phyloP scores from a whole-genome alignment of 1,139 yeast species.

The Yamadazyma taylorii region DNA sequence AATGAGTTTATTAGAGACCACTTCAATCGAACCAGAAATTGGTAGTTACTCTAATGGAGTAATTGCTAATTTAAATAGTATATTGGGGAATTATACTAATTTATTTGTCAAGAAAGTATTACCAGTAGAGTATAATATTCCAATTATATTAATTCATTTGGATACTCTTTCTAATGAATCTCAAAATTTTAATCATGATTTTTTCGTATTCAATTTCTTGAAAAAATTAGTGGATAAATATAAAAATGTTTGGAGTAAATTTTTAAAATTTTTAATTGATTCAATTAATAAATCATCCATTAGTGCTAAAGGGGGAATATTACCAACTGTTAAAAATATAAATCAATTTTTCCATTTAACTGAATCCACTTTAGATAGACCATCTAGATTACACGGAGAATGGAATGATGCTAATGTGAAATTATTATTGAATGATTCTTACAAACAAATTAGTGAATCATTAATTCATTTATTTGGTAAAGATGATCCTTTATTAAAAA shows the following conservation, averaged over 20 bases:
- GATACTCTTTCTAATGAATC: slow-evolving; percentile 41
- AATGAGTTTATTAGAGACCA: slow-evolving; percentile 27
- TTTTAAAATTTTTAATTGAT: slow-evolving; percentile 54
- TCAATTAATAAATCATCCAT: slow-evolving; percentile 51
- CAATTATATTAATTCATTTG: slow-evolving; percentile 39
- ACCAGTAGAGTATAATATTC: slow-evolving; percentile 39
- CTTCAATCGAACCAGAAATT: slow-evolving; percentile 20
- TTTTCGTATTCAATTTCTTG: slow-evolving; percentile 50
- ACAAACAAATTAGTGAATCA: slow-evolving; percentile 36
- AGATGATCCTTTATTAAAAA: slow-evolving; percentile 47
- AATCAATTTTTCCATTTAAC: slow-evolving; percentile 34
- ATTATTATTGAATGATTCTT: slow-evolving; percentile 41
- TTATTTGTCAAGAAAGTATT: slow-evolving; percentile 36
- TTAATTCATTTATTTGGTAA: slow-evolving; percentile 36
- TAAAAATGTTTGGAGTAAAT: slow-evolving; percentile 57
- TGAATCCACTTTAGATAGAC: slow-evolving; percentile 32
- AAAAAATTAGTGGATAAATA: slow-evolving; percentile 54
- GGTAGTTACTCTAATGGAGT: slow-evolving; percentile 53
- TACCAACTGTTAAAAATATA: slow-evolving; percentile 35
- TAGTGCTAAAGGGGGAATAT: slow-evolving; percentile 42
- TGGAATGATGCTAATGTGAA: slow-evolving; percentile 28
- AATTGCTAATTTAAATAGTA: slow-evolving; percentile 47
- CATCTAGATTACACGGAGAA: slow-evolving; percentile 19
- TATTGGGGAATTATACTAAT: slow-evolving; percentile 52
- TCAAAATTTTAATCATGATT: slow-evolving; percentile 66